Percentiles rank a stretch among this genome's conserved stretches.
These are phyloP conservation scores for Picochlorum sp. DNA, from an alignment of 139 green algal species.

Conservation along the genomic window DNA sequence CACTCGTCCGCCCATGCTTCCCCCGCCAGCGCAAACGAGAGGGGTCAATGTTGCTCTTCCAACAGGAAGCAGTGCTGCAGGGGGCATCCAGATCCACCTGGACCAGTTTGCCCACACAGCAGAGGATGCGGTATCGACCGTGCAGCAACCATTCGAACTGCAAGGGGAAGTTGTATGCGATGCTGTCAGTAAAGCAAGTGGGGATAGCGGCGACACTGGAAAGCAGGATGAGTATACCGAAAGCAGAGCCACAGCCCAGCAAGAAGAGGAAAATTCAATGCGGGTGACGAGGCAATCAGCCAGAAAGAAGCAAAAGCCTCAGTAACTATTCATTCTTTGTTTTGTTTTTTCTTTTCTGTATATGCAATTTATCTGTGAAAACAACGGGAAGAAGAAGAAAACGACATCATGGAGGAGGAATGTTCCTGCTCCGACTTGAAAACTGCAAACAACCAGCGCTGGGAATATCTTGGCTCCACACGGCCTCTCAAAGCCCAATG, in stretches of 20 bases:
- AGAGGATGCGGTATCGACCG: conserved; percentile 8
- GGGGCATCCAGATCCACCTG: background rate
- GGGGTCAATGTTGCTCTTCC: background rate
- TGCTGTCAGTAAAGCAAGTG: conserved; percentile 13
- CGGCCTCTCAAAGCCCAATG: too few relatives aligned
- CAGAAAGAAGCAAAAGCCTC: background rate
- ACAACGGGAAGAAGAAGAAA: too few relatives aligned
- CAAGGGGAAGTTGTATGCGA: conserved; percentile 8
- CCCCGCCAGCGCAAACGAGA: background rate
- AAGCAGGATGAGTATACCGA: background rate
- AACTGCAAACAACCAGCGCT: too few relatives aligned
- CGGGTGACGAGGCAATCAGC: background rate
- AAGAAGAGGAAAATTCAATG: conserved; percentile 1
- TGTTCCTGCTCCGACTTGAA: too few relatives aligned
- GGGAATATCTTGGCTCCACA: too few relatives aligned
- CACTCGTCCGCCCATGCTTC: background rate
- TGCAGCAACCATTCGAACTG: background rate
- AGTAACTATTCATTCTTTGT: background rate
- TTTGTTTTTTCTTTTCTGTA: too few relatives aligned
- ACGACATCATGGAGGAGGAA: too few relatives aligned
- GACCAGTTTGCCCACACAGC: conserved; percentile 2
- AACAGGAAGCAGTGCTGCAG: background rate
- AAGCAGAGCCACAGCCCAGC: background rate
- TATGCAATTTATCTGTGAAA: too few relatives aligned
- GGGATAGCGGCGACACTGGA: background rate